Evolutionary conservation across 2,329 filamentous ascomycete species (phyloP), one percentile per base, ranked within the genome.

Genomic region (Dothideomycetes sp.): DNA sequence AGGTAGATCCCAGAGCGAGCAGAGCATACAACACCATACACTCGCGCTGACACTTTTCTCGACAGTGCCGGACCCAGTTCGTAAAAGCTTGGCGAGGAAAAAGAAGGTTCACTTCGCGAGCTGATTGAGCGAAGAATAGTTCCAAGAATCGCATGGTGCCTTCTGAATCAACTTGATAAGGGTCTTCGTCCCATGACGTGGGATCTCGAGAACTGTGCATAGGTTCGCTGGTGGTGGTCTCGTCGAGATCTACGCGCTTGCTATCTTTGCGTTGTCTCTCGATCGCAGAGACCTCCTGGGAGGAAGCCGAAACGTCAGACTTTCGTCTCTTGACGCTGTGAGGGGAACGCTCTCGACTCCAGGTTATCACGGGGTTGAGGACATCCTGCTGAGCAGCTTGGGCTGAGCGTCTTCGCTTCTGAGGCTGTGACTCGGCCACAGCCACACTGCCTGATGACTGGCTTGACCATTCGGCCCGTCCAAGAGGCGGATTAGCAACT

Each of bases 1-100:
- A 80, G 1, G 73, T 54, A 4, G 73, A 70, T 1, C 72, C 75
- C 50, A 77, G 53, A 2, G 74, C 69, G 45, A 81, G 64, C 49
- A 79, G 67, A 1, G 71, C 67, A 52, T 80, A 78, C 8, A 80
- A 59, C 3, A 80, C 61, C 70, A 78, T 76, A 28, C 71, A 62
- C 51, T 80, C 75, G 18, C 55, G 51, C 17, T 51, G 51, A 25
- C 45, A 52, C 43, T 60, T 60, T 2, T 52, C 44, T 13, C 43
- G 40, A 23, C 43, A 49, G 28, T 72, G 66, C 49, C 74, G 76
- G 23, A 74, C 58, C 77, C 77, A 80, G 16, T 61, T 51, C 18
- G 67, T 58, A 48, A 80, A 79, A 8, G 66, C 61, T 27, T 62
- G 56, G 24, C 65, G 63, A 2, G 76, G 74, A 44, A 78, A 74